Evolutionary conservation across 495 filamentous ascomycete genomes (phyloP), one percentile per base, ranked within the genome.

Genomic region (Apodospora peruviana): DNA sequence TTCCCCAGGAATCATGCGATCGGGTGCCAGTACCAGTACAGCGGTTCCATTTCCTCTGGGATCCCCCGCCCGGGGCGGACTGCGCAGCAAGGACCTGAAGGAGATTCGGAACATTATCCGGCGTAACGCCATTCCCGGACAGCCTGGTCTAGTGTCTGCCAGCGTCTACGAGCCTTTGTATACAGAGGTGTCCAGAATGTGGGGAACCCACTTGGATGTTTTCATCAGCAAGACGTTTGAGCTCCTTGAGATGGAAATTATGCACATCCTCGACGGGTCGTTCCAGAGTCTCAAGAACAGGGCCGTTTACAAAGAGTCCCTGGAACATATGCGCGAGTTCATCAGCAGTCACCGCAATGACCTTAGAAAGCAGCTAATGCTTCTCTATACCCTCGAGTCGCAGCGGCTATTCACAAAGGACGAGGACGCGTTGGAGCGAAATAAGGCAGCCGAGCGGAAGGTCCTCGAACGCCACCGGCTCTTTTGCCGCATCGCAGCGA

Each of bases 401-500:
- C 57, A 60, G n/a, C 64, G 68, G 1, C 56, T 73, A 2, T 74
- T 67, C 41, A 71, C 70, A 22, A 68, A 68, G 34, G 69, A 75
- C 37, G 60, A 64, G 3, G 63, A 66, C 0, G 46, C 61, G 4
- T 66, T 77, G 18, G 43, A 61, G 2, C 58, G 60, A 4, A 63
- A 74, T 49, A 64, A 65, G 34, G 57, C 54, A 0, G 45, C 52
- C 4, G 73, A 76, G 40, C 51, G 59, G 17, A 55, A 57, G 0
- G 50, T 60, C 3, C 62, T 74, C 0, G 51, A 53, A 2, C 65
- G 72, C 2, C 60, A 66, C 32, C 65, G 73, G 3, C 58, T 70
- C 27, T 58, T 67, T 19, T 52, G 64, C 2, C 69, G 68, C 0
- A 57, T 58, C 47, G 51, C 56, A 0, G 54, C 51, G 0, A 52